Evolutionary conservation across 495 filamentous ascomycete species (phyloP).

Genomic region (Penicillium atrosanguineum): DNA sequence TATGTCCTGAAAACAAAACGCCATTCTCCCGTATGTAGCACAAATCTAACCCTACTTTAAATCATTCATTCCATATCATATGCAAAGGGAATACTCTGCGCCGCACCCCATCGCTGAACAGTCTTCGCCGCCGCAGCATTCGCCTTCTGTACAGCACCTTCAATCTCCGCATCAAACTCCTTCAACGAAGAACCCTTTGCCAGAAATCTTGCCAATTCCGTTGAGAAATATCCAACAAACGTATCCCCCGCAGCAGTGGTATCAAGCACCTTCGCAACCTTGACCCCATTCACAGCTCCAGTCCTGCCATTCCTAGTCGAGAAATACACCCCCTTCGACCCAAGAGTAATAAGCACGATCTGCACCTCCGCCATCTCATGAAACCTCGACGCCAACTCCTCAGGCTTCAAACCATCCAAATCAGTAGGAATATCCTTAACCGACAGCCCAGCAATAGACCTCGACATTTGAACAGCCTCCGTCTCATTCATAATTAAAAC

Average conservation of each 20-base stretch:
- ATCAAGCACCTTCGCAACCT: conserved; percentile 67
- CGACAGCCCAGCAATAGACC: conserved; percentile 18
- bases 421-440: conserved; percentile 6
- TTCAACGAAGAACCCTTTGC: conserved; percentile 12
- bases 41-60: background rate
- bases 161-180: conserved; percentile 20
- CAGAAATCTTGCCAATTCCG: conserved; percentile 19
- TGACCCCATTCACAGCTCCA: conserved; percentile 48
- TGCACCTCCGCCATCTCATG: conserved; percentile 54
- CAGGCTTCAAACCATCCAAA: conserved; percentile 20
- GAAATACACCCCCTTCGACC: conserved; percentile 63
- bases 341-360: conserved; percentile 74
- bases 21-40: background rate
- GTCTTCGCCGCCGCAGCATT: conserved; percentile 26
- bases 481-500: conserved; percentile 83
- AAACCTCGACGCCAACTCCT: conserved; percentile 51
- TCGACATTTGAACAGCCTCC: conserved; percentile 65
- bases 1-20: conserved; percentile 9
- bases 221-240: conserved; percentile 57
- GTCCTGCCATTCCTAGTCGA: conserved; percentile 24
- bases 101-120: conserved; percentile 21
- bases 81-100: conserved; percentile 28
- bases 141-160: conserved; percentile 15
- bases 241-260: conserved; percentile 88
- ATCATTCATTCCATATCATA: conserved; percentile 18